Base-by-base conservation (phyloP, 768 basidiomycete species). In the Trametes elegans region DNA sequence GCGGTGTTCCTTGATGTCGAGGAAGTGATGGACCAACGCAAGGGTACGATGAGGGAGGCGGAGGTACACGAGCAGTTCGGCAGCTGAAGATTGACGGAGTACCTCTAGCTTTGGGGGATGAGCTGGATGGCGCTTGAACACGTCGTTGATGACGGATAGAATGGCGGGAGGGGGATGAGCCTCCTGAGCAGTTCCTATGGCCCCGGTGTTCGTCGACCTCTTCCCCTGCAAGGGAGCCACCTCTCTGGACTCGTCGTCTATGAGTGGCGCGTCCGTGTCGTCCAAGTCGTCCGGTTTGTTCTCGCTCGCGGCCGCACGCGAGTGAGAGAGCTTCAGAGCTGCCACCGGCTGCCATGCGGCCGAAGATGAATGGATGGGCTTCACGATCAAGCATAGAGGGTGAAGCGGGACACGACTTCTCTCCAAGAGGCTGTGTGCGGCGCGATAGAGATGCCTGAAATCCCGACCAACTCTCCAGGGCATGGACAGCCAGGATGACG, bases 401-500 rank as follows among this genome's bases (percentile, higher is more conserved):
- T 16, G 39, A 32, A 19, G 56, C 23, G 61, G 31, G 48, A 26
- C 8, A 28, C 42, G 54, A 48, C 58, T 57, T 52, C 59, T 54
- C 34, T 64, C 53, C 53, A 64, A 55, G 42, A 60, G 59, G 62
- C 66, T 58, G 38, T 58, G 43, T 49, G 66, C 56, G 60, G 69
- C 70, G 59, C 73, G 75, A 62, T 77, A 74, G 69, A 80, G 69
- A 72, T 76, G 76, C 71, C 79, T 80, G 74, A 72, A 75, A 70
- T 76, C 71, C 72, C 78, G 73, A 66, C 76, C 70, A 66, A 73
- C 77, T 73, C 79, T 80, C 81, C 79, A 82, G 73, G 83, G 85
- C 86, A 88, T 88, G 81, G 81, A 83, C 83, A 82, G 79, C 75
- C 77, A 76, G 77, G 63, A 61, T 53, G 70, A 59, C 64, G 62